Conservation (phyloP, 371 early-diverging fungal genomes). For the Syncephalis plumigaleata region DNA sequence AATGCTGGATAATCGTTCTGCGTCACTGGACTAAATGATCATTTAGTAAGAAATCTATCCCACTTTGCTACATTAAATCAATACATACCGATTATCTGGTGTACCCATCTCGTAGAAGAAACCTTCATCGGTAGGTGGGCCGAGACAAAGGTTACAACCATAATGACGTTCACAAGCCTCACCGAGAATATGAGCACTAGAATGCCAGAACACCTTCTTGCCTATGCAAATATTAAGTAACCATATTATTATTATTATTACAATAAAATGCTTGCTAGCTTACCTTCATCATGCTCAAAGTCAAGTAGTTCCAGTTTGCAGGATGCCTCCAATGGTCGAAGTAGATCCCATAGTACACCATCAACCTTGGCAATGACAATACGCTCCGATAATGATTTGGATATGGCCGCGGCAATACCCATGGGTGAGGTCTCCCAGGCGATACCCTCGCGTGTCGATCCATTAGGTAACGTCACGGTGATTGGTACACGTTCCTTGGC, state of each 20-base stretch:
- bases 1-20: slow-evolving; percentile 74
- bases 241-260: no score
- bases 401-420: slow-evolving; percentile 73
- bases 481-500: slow-evolving; percentile 74
- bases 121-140: slow-evolving; percentile 97
- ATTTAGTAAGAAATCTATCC: slow-evolving; percentile 1
- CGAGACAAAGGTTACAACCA: slow-evolving; percentile 93
- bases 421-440: slow-evolving; percentile 97
- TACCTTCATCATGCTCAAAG: slow-evolving; percentile 88
- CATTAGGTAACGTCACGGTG: slow-evolving; percentile 83
- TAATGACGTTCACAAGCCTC: slow-evolving; percentile 95
- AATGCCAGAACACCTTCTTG: slow-evolving; percentile 98
- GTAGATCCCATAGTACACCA: slow-evolving; percentile 86
- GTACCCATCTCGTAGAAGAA: slow-evolving; percentile 98
- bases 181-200: slow-evolving; percentile 98
- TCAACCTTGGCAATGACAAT: slow-evolving; percentile 88
- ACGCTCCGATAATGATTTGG: slow-evolving; percentile 81
- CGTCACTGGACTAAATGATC: slow-evolving; percentile 35
- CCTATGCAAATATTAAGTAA: slow-evolving; percentile 18
- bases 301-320: slow-evolving; percentile 83
- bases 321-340: slow-evolving; percentile 68
- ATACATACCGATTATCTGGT: slow-evolving; percentile 35
- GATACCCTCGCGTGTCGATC: slow-evolving; percentile 58
- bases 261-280: not conserved
- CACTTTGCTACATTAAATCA: not conserved